Evolutionary conservation across 2,329 filamentous ascomycete species (phyloP), one percentile per base, ranked within the genome.

Genomic region (Cytospora paraplurivora): DNA sequence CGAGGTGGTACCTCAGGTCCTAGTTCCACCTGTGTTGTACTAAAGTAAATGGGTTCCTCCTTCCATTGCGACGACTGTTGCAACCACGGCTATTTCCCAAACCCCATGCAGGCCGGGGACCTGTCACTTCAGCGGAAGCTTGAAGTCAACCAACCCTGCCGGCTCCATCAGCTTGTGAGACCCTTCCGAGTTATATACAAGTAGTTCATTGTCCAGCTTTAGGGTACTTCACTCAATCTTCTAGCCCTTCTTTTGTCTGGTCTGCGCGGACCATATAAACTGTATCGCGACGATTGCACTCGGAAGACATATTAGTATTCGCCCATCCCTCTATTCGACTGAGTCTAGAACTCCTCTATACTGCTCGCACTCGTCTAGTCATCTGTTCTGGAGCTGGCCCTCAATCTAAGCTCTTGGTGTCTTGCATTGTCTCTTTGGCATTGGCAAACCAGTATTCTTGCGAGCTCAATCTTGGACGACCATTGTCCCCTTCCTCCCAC

Each of bases 1-100:
- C 71, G 72, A 71, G 70, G 73, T 77, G 70, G 73, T 77, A 76
- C 75, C 72, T 73, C 74, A 75, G 77, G 76, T 79, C 79, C 78
- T 79, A 76, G 79, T 77, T 76, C 77, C 75, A 78, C 76, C 74
- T 80, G 75, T 78, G 74, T 77, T 76, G 74, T 75, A 76, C 74
- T 72, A 72, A 73, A 72, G 72, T 72, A 67, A 75, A 78, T 76
- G 77, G 75, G 71, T 72, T 71, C 73, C 73, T 72, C 60, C 57
- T 55, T 57, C 61, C 64, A 66, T 58, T 63, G 72, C 72, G 70
- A 68, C 70, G 69, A 74, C 72, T 74, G 72, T 75, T 78, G 72
- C 73, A 72, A 68, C 73, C 72, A 76, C 75, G 72, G 72, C 70
- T 74, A 75, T 71, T 74, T 73, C 72, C 27, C 72, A 72, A 76